Percentiles rank a stretch among this genome's conserved stretches.
Evolutionary conservation across 78 protist species (phyloP).

Genomic region (Salpingoeca rosetta): DNA sequence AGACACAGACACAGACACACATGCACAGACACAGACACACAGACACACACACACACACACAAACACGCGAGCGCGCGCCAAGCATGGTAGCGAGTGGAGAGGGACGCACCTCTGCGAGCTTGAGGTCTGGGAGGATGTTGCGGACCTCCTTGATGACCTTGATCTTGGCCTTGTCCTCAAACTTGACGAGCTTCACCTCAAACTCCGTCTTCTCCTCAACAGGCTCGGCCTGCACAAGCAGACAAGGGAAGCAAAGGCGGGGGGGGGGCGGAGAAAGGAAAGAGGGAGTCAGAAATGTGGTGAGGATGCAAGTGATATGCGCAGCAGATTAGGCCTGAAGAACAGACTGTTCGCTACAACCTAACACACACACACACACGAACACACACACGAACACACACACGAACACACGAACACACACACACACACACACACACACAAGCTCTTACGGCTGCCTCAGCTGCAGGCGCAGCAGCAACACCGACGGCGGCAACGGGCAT

Average conservation of each 20-base stretch:
- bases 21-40: too few species aligned
- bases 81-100: too few species aligned
- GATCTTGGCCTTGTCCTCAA: neutral
- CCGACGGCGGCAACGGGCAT: neutral
- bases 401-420: too few species aligned
- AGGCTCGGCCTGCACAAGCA: neutral
- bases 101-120: neutral
- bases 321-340: neutral
- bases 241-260: neutral
- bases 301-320: neutral
- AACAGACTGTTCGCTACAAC: too few species aligned
- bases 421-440: neutral
- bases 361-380: too few species aligned
- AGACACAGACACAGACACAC: too few species aligned
- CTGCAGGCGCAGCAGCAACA: neutral
- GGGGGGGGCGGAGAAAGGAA: too few species aligned
- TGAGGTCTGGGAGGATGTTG: neutral
- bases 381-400: too few species aligned
- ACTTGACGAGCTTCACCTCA: constrained; percentile 3
- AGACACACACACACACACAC: too few species aligned
- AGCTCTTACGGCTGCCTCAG: neutral
- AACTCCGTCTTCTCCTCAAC: constrained; percentile 10
- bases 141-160: constrained; percentile 6
- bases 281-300: neutral
- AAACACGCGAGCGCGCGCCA: too few species aligned